Evolutionary conservation across 345 rosid genomes (phyloP).

Genomic region (Eutrema yunnanense): DNA sequence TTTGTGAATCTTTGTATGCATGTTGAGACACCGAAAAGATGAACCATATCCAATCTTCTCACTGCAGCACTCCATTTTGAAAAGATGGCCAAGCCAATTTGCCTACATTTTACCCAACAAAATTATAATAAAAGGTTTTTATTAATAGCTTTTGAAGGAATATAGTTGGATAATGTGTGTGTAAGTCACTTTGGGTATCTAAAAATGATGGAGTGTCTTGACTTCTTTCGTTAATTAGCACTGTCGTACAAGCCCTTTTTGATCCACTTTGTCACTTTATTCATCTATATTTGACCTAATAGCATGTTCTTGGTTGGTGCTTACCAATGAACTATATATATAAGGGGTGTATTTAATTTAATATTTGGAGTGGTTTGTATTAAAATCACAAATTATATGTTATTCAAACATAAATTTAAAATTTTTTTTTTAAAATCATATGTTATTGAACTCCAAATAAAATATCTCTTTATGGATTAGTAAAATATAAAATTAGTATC

Average conservation of each 20-base stretch:
- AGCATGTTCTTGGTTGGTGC: constrained; percentile 14
- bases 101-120: constrained; percentile 7
- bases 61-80: background rate
- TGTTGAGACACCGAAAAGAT: background rate
- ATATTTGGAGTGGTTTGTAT: too few species aligned
- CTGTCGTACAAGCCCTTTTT: background rate
- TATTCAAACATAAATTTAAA: too few species aligned
- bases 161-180: constrained; percentile 6
- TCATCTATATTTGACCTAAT: background rate
- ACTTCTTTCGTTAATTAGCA: background rate
- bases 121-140: background rate
- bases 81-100: background rate
- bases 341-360: too few species aligned
- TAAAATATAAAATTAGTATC: too few species aligned
- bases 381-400: too few species aligned
- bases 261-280: constrained; percentile 9
- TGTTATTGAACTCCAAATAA: too few species aligned
- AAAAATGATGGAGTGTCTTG: constrained; percentile 3
- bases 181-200: background rate
- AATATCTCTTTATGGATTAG: too few species aligned
- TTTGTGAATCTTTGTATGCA: background rate
- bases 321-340: constrained; percentile 14
- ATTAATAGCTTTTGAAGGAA: background rate
- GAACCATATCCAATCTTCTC: background rate
- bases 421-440: too few species aligned